Conservation (phyloP, 495 filamentous ascomycete species). For the Massariosphaeria phaeospora region DNA sequence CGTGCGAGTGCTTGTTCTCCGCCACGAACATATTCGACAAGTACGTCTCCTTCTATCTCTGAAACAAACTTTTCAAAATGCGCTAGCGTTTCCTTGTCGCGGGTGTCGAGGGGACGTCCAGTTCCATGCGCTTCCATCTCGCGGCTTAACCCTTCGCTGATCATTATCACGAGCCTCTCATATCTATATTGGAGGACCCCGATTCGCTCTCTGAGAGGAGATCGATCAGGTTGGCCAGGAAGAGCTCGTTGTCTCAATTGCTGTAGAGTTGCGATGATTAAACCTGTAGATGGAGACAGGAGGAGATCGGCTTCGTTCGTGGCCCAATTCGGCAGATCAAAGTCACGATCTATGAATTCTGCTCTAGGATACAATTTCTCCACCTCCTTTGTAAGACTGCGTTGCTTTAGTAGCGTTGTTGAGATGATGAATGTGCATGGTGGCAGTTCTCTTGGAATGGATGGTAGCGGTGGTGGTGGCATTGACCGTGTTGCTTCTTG, state of each 20-base stretch:
- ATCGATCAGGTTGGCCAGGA: constrained; percentile 49
- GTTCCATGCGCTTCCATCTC: constrained; percentile 14
- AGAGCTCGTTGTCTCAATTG: constrained; percentile 66
- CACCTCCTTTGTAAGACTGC: constrained; percentile 46
- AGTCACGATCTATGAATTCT: constrained; percentile 58
- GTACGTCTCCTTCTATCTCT: constrained; percentile 42
- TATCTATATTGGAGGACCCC: constrained; percentile 54
- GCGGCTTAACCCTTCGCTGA: constrained; percentile 48
- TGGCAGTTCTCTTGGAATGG: constrained; percentile 25
- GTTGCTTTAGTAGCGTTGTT: constrained; percentile 45
- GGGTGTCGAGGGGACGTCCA: constrained; percentile 32
- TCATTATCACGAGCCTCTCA: constrained; percentile 65
- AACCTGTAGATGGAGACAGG: constrained; percentile 62
- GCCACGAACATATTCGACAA: constrained; percentile 53
- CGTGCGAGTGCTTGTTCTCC: constrained; percentile 52
- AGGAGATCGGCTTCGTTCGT: constrained; percentile 70
- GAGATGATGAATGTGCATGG: constrained; percentile 49
- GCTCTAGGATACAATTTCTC: constrained; percentile 49
- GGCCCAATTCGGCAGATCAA: constrained; percentile 39
- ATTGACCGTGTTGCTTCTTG: neutral
- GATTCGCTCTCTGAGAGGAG: constrained; percentile 55
- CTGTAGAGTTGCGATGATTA: constrained; percentile 67
- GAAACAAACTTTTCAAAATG: constrained; percentile 53
- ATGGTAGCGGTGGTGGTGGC: constrained; percentile 10
- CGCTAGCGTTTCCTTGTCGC: constrained; percentile 50